Evolutionary conservation across 164 flowering plant genomes (phyloP).

Genomic region (Kingdonia uniflora): DNA sequence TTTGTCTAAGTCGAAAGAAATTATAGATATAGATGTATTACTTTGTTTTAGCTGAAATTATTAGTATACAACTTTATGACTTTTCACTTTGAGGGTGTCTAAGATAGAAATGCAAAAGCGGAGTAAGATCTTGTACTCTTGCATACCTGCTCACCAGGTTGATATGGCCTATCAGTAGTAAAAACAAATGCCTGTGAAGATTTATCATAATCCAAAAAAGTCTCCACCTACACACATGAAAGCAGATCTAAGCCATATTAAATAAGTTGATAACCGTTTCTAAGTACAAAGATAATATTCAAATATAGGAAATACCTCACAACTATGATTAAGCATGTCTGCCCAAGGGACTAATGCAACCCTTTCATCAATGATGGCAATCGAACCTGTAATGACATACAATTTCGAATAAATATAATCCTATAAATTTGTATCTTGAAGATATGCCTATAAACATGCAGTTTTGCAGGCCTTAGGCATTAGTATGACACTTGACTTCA

Average conservation of each 20-base stretch:
- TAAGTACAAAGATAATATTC: background rate
- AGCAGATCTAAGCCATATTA: too few species aligned
- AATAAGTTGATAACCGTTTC: background rate
- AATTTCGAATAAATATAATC: background rate
- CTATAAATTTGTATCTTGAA: too few species aligned
- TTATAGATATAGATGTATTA: too few species aligned
- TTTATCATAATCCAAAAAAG: conserved; percentile 86
- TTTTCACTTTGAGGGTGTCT: too few species aligned
- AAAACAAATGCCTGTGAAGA: conserved; percentile 79
- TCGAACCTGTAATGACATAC: conserved; percentile 46
- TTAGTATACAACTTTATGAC: too few species aligned
- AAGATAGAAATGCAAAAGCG: too few species aligned
- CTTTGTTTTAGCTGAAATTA: too few species aligned
- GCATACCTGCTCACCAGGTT: conserved; percentile 98
- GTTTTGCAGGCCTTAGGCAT: too few species aligned
- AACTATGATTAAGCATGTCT: conserved; percentile 95
- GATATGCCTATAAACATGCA: too few species aligned
- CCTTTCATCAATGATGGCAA: conserved; percentile 86
- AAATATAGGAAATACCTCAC: conserved; percentile 44
- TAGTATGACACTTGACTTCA: too few species aligned
- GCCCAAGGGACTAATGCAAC: conserved; percentile 99
- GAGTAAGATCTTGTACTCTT: conserved; percentile 1
- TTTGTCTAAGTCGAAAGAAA: too few species aligned
- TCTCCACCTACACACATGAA: conserved; percentile 57
- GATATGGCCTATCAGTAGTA: conserved; percentile 77